Base-by-base conservation (phyloP, 495 filamentous ascomycete species). In the Talaromyces proteolyticus region DNA sequence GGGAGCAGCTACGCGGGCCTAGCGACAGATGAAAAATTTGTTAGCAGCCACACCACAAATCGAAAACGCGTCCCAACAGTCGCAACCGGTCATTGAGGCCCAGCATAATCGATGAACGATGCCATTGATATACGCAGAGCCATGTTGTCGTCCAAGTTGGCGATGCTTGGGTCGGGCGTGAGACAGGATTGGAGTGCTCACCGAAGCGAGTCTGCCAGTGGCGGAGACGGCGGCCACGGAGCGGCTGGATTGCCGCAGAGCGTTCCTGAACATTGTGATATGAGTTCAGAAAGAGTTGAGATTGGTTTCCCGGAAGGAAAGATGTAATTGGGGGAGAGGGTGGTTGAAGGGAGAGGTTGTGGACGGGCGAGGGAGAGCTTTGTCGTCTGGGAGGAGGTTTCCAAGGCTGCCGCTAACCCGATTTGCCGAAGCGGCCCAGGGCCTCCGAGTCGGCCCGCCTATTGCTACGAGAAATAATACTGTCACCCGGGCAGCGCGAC, bases 241-340 rank as follows among this genome's bases (percentile, higher is more conserved):
- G 78, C 91, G 89, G 79, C 85, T 86, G 69, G 89, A 91, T 80
- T 93, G 91, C 74, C 91, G 82, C 75, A 96, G 79, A 80, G 91
- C 91, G 86, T 88, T 95, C 74, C 91, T 89, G 82, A 97, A 92
- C 93, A 98, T 96, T 71, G 59, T 82, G 72, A 68, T 61, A 59
- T 48, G 62, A 68, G 69, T 77, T 74, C 75, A 74, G 73, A 78
- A 66, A 65, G 62, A 58, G 64, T 57, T 58, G 65, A 67, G 69
- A 62, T 61, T 62, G 58, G 60, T 68, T 73, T 68, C 69, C 71
- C 68, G 71, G 71, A 69, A 70, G 57, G 61, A 73, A 65, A 70
- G 66, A 71, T 66, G 64, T 68, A 70, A 71, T 73, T 73, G 68
- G 68, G 64, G 63, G 67, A 66, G 68, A 54, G 57, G 54, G 56